Conservation (phyloP, 306 rosid genomes). For the Pyrus bretschneideri region DNA sequence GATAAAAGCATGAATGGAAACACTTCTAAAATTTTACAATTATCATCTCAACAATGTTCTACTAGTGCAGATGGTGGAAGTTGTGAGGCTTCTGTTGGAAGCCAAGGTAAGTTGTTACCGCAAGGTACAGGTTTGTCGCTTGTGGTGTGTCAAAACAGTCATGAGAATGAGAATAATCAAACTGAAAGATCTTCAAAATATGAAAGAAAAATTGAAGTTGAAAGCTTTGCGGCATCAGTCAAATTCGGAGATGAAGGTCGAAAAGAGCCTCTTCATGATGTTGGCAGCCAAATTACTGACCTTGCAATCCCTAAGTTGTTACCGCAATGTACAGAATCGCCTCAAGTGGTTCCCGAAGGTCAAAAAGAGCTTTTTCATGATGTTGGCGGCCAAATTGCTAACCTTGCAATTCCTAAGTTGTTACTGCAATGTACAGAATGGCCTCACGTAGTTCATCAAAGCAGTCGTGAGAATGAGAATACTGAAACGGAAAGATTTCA, state of each 20-base stretch:
- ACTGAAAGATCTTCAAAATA: neutral
- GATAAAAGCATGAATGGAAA: slow-evolving; percentile 2
- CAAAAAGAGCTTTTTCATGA: neutral
- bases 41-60: slow-evolving; percentile 10
- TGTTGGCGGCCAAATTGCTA: slow-evolving; percentile 6
- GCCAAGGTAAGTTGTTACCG: slow-evolving; percentile 1
- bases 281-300: slow-evolving; percentile 11
- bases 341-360: neutral
- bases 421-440: slow-evolving; percentile 9
- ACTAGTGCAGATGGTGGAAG: slow-evolving; percentile 17
- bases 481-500: slow-evolving; percentile 2
- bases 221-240: neutral
- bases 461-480: slow-evolving; percentile 12
- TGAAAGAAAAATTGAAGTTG: slow-evolving; percentile 14
- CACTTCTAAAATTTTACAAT: slow-evolving; percentile 13
- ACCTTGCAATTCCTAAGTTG: slow-evolving; percentile 6
- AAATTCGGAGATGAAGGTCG: slow-evolving; percentile 10
- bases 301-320: slow-evolving; percentile 7
- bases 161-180: slow-evolving; percentile 11
- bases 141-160: neutral
- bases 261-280: slow-evolving; percentile 15
- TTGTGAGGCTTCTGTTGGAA: slow-evolving; percentile 17
- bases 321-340: slow-evolving; percentile 7
- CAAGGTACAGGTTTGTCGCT: slow-evolving; percentile 8
- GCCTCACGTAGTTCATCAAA: neutral